Base-by-base conservation (phyloP, 2,329 filamentous ascomycete genomes). In the Aureobasidium mangrovei region DNA sequence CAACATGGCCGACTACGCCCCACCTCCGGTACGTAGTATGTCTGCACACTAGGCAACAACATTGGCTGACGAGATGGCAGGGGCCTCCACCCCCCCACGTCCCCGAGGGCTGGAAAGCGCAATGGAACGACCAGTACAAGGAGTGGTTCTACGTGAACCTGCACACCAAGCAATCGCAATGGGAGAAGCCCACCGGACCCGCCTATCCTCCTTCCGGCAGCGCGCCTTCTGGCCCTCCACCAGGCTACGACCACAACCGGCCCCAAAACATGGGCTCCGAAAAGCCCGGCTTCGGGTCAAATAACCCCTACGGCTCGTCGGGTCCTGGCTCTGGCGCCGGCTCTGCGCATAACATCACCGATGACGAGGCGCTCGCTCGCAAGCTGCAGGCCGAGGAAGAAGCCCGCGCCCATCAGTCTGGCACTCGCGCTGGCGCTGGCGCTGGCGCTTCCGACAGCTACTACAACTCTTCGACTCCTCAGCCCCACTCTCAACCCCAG, bases 131-230 rank as follows among this genome's bases (percentile, higher is more conserved):
- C 0, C 83, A 93, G 65, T 95, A 95, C 74, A 85, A 85, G 64
- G 85, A 93, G 78, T 95, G 88, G 84, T 95, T 93, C 79, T 96
- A 87, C 73, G 86, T 95, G 57, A 93, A 96, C 73, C 81, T 86
- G 58, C 81, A 84, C 70, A 95, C 90, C 60, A 93, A 93, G 65
- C 79, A 86, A 66, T 95, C 91, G 4, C 86, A 91, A 77, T 96
- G 91, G 91, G 86, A 95, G 4, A 85, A 82, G 61, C 90, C 90
- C 18, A 88, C 83, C 36, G 77, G 77, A 52, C 84, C 86, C 41
- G 82, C 82, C 51, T 79, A 80, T 60, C 70, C 77, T 6, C 69
- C 66, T 29, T 66, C 67, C 5, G 74, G 53, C 63, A 67, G 45
- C 66, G 69, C 36, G 62, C 69, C 42, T 66, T 69, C 75, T 4